phyloP scores from a whole-genome alignment of 768 basidiomycete species.

The Tricholoma matsutake region DNA sequence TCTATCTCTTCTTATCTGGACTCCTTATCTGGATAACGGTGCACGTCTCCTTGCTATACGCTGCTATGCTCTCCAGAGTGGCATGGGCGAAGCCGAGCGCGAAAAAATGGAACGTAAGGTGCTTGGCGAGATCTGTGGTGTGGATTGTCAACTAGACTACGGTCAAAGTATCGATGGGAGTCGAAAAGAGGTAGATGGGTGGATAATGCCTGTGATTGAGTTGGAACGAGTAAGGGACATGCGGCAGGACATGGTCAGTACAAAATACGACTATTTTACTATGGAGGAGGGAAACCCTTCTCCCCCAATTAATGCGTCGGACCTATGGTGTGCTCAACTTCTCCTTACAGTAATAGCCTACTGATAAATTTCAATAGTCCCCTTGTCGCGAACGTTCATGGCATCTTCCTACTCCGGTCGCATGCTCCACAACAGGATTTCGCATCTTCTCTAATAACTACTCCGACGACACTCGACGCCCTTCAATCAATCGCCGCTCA shows the following conservation, averaged over 20 bases:
- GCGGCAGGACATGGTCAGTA: constrained; percentile 43
- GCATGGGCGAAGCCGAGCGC: constrained; percentile 77
- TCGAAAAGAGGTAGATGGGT: constrained; percentile 59
- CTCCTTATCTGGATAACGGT: constrained; percentile 48
- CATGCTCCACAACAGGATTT: constrained; percentile 15
- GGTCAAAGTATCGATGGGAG: constrained; percentile 48
- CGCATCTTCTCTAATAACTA: constrained; percentile 52
- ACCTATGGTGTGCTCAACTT: constrained; percentile 50
- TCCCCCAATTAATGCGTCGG: constrained; percentile 37
- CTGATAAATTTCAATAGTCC: constrained; percentile 38
- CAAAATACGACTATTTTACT: constrained; percentile 45
- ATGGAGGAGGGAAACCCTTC: constrained; percentile 30
- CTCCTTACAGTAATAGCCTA: background rate
- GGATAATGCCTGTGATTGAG: constrained; percentile 78
- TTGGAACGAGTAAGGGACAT: constrained; percentile 51
- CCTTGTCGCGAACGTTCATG: constrained; percentile 58
- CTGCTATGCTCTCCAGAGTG: constrained; percentile 72
- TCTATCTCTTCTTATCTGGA: constrained; percentile 42
- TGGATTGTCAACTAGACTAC: constrained; percentile 63
- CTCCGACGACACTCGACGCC: constrained; percentile 54
- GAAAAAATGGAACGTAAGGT: constrained; percentile 58
- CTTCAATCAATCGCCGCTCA: constrained; percentile 63
- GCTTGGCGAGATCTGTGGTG: constrained; percentile 55
- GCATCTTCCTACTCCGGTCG: constrained; percentile 60
- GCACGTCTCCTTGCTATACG: constrained; percentile 69